phyloP scores from a whole-genome alignment of 306 rosid species.

The Quercus cerris region DNA sequence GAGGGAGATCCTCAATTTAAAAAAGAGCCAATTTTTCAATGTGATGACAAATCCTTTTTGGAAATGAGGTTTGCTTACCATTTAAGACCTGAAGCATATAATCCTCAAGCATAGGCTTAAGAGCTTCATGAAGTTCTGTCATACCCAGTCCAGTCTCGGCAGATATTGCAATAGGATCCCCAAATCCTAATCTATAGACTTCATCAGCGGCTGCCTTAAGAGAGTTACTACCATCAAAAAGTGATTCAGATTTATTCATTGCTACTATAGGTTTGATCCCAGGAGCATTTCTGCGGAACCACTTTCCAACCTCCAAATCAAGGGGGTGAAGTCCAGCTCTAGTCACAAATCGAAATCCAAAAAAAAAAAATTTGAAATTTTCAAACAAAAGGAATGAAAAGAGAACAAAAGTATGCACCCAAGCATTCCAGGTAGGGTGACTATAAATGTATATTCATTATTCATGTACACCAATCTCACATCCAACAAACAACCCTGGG shows the following conservation, averaged over 20 bases:
- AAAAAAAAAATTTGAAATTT: not conserved
- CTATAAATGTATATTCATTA: not conserved
- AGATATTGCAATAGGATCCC: conserved; percentile 91
- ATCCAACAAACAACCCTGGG: not conserved
- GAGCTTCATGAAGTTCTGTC: conserved; percentile 64
- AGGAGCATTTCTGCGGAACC: conserved; percentile 78
- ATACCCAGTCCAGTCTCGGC: conserved; percentile 95
- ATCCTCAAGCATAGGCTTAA: conserved; percentile 74
- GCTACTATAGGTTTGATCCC: conserved; percentile 68
- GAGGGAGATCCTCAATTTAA: too few species aligned
- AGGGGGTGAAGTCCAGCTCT: conserved; percentile 90
- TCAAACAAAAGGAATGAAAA: not conserved
- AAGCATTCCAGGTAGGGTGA: not conserved
- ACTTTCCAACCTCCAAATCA: conserved; percentile 85
- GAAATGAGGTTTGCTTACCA: conserved; percentile 36
- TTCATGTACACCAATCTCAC: not conserved
- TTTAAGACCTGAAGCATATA: conserved; percentile 46
- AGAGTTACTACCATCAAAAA: conserved; percentile 52
- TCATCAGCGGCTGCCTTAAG: conserved; percentile 61
- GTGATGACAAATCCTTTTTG: not conserved
- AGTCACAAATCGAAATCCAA: conserved; percentile 14
- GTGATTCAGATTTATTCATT: conserved; percentile 83
- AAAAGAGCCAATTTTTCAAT: not conserved
- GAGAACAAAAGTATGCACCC: not conserved
- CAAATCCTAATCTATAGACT: conserved; percentile 75